phyloP scores from a whole-genome alignment of 140 eudicot genomes.

The Senecio squalidus region DNA sequence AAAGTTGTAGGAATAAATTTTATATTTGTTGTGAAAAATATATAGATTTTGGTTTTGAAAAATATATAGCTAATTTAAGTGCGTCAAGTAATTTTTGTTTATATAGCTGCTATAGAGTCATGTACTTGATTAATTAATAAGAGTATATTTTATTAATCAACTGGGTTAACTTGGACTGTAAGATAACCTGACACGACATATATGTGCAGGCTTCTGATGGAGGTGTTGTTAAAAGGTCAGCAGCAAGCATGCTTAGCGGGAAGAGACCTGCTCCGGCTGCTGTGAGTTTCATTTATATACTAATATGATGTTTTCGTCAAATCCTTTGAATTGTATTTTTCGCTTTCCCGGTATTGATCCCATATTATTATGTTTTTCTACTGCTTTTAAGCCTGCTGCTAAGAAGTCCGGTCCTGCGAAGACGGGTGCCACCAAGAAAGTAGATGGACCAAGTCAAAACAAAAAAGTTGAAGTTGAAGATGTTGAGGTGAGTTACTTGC shows the following conservation, averaged over 20 bases:
- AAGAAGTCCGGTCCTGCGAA: slow-evolving; percentile 71
- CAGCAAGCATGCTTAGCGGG: slow-evolving; percentile 99
- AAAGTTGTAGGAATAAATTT: no score
- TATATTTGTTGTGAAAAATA: no score
- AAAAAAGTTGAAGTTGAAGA: slow-evolving; percentile 89
- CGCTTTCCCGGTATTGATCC: background rate
- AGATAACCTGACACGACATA: slow-evolving; percentile 8
- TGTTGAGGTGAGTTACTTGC: slow-evolving; percentile 59
- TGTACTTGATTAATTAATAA: no score
- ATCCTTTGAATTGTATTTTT: background rate
- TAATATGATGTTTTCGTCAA: no score
- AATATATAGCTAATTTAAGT: no score
- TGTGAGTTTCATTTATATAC: slow-evolving; percentile 42
- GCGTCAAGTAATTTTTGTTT: no score
- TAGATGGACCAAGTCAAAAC: slow-evolving; percentile 61
- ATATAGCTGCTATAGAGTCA: background rate
- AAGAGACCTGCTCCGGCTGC: slow-evolving; percentile 80
- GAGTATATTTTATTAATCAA: no score
- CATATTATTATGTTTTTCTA: background rate
- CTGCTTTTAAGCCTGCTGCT: slow-evolving; percentile 50
- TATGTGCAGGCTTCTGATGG: slow-evolving; percentile 61
- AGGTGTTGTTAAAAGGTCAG: slow-evolving; percentile 68
- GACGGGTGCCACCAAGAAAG: slow-evolving; percentile 62
- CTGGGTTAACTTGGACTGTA: slow-evolving; percentile 4
- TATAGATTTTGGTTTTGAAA: no score